A percentile compares a stretch with the other conserved stretches of the same genome.
These are phyloP conservation scores for Suhomyces kunorum DNA, from an alignment of 1,139 yeast species.

Conservation along the genomic window DNA sequence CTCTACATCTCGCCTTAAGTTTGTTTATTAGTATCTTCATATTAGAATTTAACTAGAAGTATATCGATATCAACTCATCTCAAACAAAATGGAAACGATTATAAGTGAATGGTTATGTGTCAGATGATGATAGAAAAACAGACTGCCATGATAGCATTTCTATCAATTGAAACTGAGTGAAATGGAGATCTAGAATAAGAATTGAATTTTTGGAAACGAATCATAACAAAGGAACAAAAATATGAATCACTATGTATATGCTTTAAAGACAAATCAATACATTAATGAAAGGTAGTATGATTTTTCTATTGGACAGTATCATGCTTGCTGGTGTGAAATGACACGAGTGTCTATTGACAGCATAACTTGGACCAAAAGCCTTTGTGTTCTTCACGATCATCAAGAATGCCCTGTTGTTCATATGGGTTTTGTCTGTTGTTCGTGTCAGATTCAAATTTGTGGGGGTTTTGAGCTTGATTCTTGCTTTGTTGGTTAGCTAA, in stretches of 20 bases:
- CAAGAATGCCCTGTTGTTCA: slow-evolving; percentile 41
- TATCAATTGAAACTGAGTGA: slow-evolving; percentile 6
- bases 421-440: slow-evolving; percentile 35
- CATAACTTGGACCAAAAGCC: slow-evolving; percentile 51
- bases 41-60: slow-evolving; percentile 8
- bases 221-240: slow-evolving; percentile 9
- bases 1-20: slow-evolving; percentile 2
- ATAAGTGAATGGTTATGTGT: slow-evolving; percentile 4
- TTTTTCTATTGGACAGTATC: slow-evolving; percentile 4
- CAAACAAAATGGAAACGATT: slow-evolving; percentile 8
- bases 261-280: slow-evolving; percentile 7
- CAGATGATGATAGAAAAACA: slow-evolving; percentile 4
- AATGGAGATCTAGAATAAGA: slow-evolving; percentile 10
- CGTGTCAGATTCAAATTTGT: slow-evolving; percentile 21
- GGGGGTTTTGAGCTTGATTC: slow-evolving; percentile 21
- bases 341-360: slow-evolving; percentile 33
- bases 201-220: slow-evolving; percentile 10
- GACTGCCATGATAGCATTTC: slow-evolving; percentile 1
- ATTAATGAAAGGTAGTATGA: slow-evolving; percentile 5
- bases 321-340: slow-evolving; percentile 1
- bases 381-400: slow-evolving; percentile 38
- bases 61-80: slow-evolving; percentile 12
- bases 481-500: slow-evolving; percentile 17
- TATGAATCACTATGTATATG: slow-evolving; percentile 7
- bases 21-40: slow-evolving; percentile 9